phyloP scores from a whole-genome alignment of 2,329 filamentous ascomycete species.

The Bipolaris gigantea region DNA sequence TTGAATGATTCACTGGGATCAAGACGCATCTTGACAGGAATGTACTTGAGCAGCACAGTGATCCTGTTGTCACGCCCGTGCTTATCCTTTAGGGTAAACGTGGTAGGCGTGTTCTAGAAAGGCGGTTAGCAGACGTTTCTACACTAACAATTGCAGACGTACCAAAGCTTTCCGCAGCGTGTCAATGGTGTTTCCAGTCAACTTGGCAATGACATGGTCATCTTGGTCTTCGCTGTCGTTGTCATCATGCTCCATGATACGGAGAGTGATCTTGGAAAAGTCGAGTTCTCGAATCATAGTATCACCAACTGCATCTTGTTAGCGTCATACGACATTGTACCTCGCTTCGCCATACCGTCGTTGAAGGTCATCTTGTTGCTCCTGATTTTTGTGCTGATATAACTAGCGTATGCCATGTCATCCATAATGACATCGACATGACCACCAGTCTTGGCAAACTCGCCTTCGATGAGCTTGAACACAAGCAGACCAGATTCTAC shows the following conservation, averaged over 20 bases:
- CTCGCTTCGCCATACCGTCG: slow-evolving; percentile 61
- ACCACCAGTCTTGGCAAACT: slow-evolving; percentile 74
- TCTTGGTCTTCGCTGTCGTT: slow-evolving; percentile 68
- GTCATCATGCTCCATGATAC: slow-evolving; percentile 78
- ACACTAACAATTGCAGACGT: slow-evolving; percentile 44
- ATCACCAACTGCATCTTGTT: slow-evolving; percentile 66
- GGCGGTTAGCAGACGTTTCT: slow-evolving; percentile 8
- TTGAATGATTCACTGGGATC: slow-evolving; percentile 97
- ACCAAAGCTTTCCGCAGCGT: slow-evolving; percentile 86
- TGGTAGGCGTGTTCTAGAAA: slow-evolving; percentile 80
- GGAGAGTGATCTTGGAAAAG: slow-evolving; percentile 87
- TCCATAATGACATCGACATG: slow-evolving; percentile 90
- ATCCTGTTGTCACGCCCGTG: slow-evolving; percentile 77
- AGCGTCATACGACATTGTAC: slow-evolving; percentile 15
- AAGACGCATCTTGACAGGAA: slow-evolving; percentile 90
- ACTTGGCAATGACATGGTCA: slow-evolving; percentile 76
- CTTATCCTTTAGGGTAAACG: slow-evolving; percentile 75
- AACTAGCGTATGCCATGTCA: slow-evolving; percentile 90
- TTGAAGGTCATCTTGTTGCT: slow-evolving; percentile 73
- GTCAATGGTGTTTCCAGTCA: slow-evolving; percentile 82
- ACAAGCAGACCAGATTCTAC: slow-evolving; percentile 87
- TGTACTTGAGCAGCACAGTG: slow-evolving; percentile 90
- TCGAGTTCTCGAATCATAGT: slow-evolving; percentile 97
- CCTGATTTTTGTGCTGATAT: slow-evolving; percentile 75
- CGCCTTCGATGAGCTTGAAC: slow-evolving; percentile 89